These are phyloP conservation scores for Metschnikowia amazonensis DNA, from an alignment of 805 yeast species.

Conservation along the genomic window DNA sequence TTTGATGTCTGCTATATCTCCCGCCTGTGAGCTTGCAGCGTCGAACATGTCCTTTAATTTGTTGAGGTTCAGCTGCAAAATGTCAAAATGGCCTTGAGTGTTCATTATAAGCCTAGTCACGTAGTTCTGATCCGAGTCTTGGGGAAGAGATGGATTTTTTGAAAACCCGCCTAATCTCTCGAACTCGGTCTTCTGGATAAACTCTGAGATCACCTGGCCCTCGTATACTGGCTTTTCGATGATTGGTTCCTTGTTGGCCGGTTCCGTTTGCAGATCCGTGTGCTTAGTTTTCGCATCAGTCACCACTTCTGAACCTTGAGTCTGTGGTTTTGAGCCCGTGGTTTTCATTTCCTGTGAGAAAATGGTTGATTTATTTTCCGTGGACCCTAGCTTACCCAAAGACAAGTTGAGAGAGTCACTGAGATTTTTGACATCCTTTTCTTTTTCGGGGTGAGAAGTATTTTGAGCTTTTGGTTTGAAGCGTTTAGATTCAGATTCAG, in stretches of 20 bases:
- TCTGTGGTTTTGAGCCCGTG: background rate
- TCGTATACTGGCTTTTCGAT: background rate
- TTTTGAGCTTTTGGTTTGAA: no score
- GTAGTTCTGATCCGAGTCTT: conserved; percentile 14
- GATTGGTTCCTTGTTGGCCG: background rate
- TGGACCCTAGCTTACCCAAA: background rate
- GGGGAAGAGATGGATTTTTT: conserved; percentile 1
- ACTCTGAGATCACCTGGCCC: conserved; percentile 7
- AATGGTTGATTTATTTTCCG: background rate
- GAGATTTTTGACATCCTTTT: background rate
- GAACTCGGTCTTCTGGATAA: conserved; percentile 5
- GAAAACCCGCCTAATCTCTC: conserved; percentile 19
- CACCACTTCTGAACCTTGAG: background rate
- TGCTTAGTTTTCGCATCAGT: background rate
- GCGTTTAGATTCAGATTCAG: no score
- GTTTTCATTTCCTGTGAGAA: no score
- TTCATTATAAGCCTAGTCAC: conserved; percentile 22
- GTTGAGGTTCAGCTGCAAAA: conserved; percentile 21
- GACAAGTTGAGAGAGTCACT: background rate
- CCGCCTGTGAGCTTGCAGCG: conserved; percentile 9
- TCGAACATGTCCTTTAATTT: conserved; percentile 14
- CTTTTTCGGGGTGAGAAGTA: background rate
- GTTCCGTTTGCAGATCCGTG: background rate
- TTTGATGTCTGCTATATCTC: conserved; percentile 12
- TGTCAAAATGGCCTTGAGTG: conserved; percentile 25